A percentile compares a stretch with the other conserved stretches of the same genome.
These are phyloP conservation scores for Diutina pseudorugosa DNA, from an alignment of 1,139 yeast genomes.

Conservation along the genomic window DNA sequence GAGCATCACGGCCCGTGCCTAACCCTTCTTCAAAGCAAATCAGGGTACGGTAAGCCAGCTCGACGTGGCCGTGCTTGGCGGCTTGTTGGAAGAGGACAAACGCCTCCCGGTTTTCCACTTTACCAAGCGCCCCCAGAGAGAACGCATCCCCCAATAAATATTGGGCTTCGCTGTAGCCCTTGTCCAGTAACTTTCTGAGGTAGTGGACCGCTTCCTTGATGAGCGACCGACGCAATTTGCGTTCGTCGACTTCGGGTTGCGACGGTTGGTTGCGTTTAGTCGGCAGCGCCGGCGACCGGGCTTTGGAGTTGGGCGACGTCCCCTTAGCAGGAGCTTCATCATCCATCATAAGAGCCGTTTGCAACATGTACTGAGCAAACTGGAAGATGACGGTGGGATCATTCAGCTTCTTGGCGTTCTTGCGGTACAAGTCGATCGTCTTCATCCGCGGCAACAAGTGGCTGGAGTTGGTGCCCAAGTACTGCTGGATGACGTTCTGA, in stretches of 20 bases:
- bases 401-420: slow-evolving; percentile 73
- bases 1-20: slow-evolving; percentile 82
- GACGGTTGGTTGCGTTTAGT: not conserved
- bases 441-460: slow-evolving; percentile 66
- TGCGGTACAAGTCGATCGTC: slow-evolving; percentile 77
- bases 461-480: slow-evolving; percentile 36
- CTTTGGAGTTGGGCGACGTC: slow-evolving; percentile 4
- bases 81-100: slow-evolving; percentile 72
- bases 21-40: slow-evolving; percentile 88
- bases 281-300: not conserved
- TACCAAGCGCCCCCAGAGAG: slow-evolving; percentile 77
- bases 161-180: slow-evolving; percentile 84
- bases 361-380: slow-evolving; percentile 84
- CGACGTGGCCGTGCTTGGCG: slow-evolving; percentile 87
- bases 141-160: slow-evolving; percentile 82
- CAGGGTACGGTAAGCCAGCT: slow-evolving; percentile 84
- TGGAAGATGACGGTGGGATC: slow-evolving; percentile 82
- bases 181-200: slow-evolving; percentile 61
- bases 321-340: slow-evolving; percentile 8
- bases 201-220: slow-evolving; percentile 69
- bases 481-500: slow-evolving; percentile 33
- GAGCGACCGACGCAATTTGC: slow-evolving; percentile 26
- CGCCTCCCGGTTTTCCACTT: slow-evolving; percentile 70
- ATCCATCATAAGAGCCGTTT: slow-evolving; percentile 61
- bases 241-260: not conserved